These are phyloP conservation scores for Fraxinus sp. DNA, from an alignment of 305 asterid genomes.

Conservation along the genomic window DNA sequence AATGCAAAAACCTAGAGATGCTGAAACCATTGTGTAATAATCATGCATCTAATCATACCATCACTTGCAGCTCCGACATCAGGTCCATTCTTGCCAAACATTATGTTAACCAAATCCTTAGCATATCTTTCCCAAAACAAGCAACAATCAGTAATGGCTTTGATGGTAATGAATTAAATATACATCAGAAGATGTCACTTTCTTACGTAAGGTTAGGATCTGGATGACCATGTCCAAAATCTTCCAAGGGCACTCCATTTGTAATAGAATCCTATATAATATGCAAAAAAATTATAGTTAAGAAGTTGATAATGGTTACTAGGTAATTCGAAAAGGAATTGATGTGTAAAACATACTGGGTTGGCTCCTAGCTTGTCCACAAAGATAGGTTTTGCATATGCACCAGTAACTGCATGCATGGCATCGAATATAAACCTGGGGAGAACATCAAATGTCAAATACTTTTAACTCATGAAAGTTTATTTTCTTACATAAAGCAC, in stretches of 20 bases:
- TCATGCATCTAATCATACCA: slow-evolving; percentile 46
- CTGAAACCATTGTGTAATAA: slow-evolving; percentile 14
- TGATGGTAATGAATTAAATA: slow-evolving; percentile 11
- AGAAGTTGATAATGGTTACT: slow-evolving; percentile 1
- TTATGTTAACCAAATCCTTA: slow-evolving; percentile 78
- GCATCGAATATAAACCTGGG: slow-evolving; percentile 89
- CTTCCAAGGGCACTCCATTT: slow-evolving; percentile 92
- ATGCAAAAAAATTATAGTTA: slow-evolving; percentile 4
- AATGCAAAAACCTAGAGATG: neutral
- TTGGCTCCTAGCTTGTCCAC: slow-evolving; percentile 93
- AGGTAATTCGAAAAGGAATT: neutral
- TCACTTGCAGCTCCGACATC: slow-evolving; percentile 99
- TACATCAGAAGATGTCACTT: slow-evolving; percentile 16
- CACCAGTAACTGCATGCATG: slow-evolving; percentile 99
- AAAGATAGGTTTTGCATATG: slow-evolving; percentile 91
- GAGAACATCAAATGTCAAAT: slow-evolving; percentile 15
- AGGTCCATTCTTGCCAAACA: slow-evolving; percentile 83
- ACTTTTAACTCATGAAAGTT: neutral
- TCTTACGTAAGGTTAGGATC: slow-evolving; percentile 97
- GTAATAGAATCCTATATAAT: slow-evolving; percentile 59
- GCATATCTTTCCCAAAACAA: slow-evolving; percentile 65
- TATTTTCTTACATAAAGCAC: slow-evolving; percentile 10
- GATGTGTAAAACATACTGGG: slow-evolving; percentile 44
- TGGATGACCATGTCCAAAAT: slow-evolving; percentile 99
- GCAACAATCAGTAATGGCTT: slow-evolving; percentile 28